Percentiles rank a stretch among this genome's conserved stretches.
Evolutionary conservation across 2,329 filamentous ascomycete species (phyloP).

Genomic region (Monosporascus sp.): DNA sequence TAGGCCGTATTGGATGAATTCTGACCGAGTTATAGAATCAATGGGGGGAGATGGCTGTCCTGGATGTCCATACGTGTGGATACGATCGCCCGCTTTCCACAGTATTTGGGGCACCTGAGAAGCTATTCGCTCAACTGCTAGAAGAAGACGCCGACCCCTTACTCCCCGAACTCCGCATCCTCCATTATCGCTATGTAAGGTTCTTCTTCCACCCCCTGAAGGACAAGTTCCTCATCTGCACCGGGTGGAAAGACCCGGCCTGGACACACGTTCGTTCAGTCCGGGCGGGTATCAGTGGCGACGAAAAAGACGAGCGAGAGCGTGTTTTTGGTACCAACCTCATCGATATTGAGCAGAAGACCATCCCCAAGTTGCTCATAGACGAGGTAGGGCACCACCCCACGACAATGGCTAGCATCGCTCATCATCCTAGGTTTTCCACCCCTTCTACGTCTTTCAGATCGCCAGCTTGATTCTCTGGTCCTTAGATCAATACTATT

Average conservation of each 20-base stretch:
- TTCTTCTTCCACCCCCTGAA: slow-evolving; percentile 86
- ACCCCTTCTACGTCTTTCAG: slow-evolving; percentile 98
- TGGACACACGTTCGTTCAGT: slow-evolving; percentile 78
- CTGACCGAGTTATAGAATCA: slow-evolving; percentile 59
- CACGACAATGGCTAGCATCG: not conserved
- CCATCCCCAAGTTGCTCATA: slow-evolving; percentile 72
- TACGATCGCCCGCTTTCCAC: slow-evolving; percentile 55
- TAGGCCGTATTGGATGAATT: slow-evolving; percentile 22
- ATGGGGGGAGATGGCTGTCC: slow-evolving; percentile 87
- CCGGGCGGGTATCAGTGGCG: slow-evolving; percentile 76
- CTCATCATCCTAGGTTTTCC: slow-evolving; percentile 62
- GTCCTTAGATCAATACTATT: slow-evolving; percentile 96
- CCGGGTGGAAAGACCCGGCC: slow-evolving; percentile 87
- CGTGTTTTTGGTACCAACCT: slow-evolving; percentile 84
- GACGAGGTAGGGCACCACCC: slow-evolving; percentile 62
- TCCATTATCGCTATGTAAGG: slow-evolving; percentile 92
- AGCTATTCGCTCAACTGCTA: slow-evolving; percentile 48
- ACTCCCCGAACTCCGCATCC: slow-evolving; percentile 65
- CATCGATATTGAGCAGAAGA: slow-evolving; percentile 92
- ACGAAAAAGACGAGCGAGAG: slow-evolving; percentile 79
- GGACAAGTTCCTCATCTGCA: slow-evolving; percentile 82
- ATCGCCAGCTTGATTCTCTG: slow-evolving; percentile 90
- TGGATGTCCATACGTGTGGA: slow-evolving; percentile 54
- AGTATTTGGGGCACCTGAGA: slow-evolving; percentile 64
- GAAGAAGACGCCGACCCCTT: slow-evolving; percentile 74